Percentiles rank a stretch among this genome's conserved stretches.
phyloP scores from a whole-genome alignment of 2,329 filamentous ascomycete species.

The Akanthomyces dipterigenus region DNA sequence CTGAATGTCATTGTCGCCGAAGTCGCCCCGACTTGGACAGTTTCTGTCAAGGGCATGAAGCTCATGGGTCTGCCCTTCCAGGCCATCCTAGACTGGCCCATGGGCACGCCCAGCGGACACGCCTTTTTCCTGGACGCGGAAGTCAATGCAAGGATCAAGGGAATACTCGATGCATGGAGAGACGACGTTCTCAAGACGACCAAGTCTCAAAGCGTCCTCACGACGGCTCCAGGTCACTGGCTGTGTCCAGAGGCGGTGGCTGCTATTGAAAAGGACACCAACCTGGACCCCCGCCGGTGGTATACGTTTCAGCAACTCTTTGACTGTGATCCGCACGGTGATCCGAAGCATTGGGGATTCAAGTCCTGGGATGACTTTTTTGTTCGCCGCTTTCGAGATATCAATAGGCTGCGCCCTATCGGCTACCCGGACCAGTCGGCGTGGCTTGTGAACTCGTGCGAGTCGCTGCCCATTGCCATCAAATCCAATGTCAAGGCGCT shows the following conservation, averaged over 20 bases:
- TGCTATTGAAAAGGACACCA: conserved; percentile 16
- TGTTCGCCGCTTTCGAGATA: conserved; percentile 40
- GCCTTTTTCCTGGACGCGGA: conserved; percentile 46
- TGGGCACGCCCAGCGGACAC: conserved; percentile 47
- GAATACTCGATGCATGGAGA: conserved; percentile 41
- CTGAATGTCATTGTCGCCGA: conserved; percentile 15
- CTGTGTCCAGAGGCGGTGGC: conserved; percentile 14
- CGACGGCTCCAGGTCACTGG: conserved; percentile 14
- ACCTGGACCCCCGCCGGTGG: conserved; percentile 6
- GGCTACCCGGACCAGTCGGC: conserved; percentile 32
- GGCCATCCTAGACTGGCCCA: conserved; percentile 52
- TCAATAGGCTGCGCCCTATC: conserved; percentile 43
- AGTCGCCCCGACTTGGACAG: conserved; percentile 17
- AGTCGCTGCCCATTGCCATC: conserved; percentile 49
- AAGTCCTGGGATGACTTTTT: conserved; percentile 61
- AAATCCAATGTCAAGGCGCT: conserved; percentile 38
- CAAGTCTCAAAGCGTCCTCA: conserved; percentile 12
- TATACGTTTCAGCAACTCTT: conserved; percentile 17
- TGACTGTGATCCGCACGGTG: conserved; percentile 15
- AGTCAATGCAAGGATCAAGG: conserved; percentile 45
- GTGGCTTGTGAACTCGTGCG: conserved; percentile 51
- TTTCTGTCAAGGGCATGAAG: conserved; percentile 19
- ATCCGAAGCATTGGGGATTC: conserved; percentile 35
- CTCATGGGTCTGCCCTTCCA: conserved; percentile 51
- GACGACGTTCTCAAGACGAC: conserved; percentile 21